These are phyloP conservation scores for Hypoxylon fuscum DNA, from an alignment of 495 filamentous ascomycete species.

Conservation along the genomic window DNA sequence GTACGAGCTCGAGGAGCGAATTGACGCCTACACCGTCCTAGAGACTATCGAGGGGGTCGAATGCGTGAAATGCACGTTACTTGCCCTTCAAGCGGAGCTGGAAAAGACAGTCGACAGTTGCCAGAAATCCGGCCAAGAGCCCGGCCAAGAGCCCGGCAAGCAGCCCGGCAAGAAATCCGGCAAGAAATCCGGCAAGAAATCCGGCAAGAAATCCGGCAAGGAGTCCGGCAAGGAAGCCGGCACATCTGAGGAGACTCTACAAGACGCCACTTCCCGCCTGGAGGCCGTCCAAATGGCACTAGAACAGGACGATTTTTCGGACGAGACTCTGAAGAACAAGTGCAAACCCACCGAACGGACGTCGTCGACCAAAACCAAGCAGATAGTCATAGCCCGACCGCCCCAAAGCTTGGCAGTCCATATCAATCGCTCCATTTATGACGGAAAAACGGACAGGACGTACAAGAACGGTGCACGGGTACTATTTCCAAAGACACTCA, in stretches of 20 bases:
- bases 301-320: conserved; percentile 81
- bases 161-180: too few relatives aligned
- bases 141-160: too few relatives aligned
- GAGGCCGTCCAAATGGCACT: conserved; percentile 72
- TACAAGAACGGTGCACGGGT: conserved; percentile 86
- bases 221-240: conserved; percentile 24
- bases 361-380: conserved; percentile 83
- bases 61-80: conserved; percentile 88
- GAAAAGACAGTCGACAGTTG: too few relatives aligned
- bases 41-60: conserved; percentile 89
- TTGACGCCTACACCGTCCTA: conserved; percentile 84
- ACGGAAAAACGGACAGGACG: conserved; percentile 77
- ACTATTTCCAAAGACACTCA: conserved; percentile 73
- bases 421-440: conserved; percentile 89
- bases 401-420: conserved; percentile 84
- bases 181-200: too few relatives aligned
- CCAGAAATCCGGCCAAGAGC: too few relatives aligned
- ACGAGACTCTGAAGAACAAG: conserved; percentile 73
- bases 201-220: conserved; percentile 50
- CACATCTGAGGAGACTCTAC: conserved; percentile 25
- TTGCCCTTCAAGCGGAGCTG: conserved; percentile 37
- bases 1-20: conserved; percentile 76
- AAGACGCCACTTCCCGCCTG: conserved; percentile 59
- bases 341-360: conserved; percentile 79
- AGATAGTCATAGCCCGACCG: conserved; percentile 82